These are phyloP conservation scores for Heracleum sosnowskyi DNA, from an alignment of 129 eudicot genomes.

Conservation along the genomic window DNA sequence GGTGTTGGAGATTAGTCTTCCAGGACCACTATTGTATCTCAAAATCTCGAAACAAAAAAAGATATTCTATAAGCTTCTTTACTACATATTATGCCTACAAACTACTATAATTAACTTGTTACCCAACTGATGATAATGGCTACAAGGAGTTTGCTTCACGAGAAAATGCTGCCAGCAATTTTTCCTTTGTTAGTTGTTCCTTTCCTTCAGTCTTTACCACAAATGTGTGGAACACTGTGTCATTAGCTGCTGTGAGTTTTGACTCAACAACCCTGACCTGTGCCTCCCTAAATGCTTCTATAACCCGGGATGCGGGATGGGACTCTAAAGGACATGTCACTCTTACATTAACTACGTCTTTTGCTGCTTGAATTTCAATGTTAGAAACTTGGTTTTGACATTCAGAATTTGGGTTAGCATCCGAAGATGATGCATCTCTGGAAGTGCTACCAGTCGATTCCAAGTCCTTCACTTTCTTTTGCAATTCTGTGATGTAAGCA, in stretches of 20 bases:
- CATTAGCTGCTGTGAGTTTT: conserved; percentile 46
- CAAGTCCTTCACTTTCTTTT: conserved; percentile 70
- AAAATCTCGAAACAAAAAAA: neutral
- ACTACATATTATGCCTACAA: neutral
- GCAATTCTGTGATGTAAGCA: conserved; percentile 81
- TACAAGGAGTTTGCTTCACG: conserved; percentile 22
- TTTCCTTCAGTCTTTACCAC: conserved; percentile 46
- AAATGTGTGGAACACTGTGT: conserved; percentile 68
- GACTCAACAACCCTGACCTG: conserved; percentile 52
- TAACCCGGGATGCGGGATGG: conserved; percentile 57
- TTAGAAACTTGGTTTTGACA: conserved; percentile 15
- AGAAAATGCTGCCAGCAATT: conserved; percentile 27
- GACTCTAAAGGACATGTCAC: conserved; percentile 52
- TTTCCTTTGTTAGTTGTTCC: conserved; percentile 36
- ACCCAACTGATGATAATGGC: conserved; percentile 17
- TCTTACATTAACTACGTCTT: conserved; percentile 47
- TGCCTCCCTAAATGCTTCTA: conserved; percentile 59
- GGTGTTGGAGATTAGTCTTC: neutral
- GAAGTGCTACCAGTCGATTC: conserved; percentile 34
- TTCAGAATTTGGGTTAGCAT: conserved; percentile 6
- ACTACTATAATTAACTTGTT: conserved; percentile 11
- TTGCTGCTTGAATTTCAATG: conserved; percentile 40
- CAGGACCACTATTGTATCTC: neutral
- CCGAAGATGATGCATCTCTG: neutral
- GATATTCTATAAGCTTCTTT: neutral